Percentiles rank a stretch among this genome's conserved stretches.
These are phyloP conservation scores for Piloderma croceum DNA, from an alignment of 768 basidiomycete species.

Conservation along the genomic window DNA sequence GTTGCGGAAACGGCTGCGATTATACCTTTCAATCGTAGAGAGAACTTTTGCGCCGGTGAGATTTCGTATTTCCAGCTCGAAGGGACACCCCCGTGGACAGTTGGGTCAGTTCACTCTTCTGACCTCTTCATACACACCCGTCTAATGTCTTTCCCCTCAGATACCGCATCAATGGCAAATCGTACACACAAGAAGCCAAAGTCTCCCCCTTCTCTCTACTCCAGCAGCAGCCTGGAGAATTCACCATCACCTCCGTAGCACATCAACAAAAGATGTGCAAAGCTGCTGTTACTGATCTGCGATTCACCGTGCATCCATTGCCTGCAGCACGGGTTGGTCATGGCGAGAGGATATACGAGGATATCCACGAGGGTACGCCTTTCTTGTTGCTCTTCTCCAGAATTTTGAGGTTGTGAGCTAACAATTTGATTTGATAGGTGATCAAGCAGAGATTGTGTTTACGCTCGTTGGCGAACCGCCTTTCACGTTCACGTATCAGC, in stretches of 20 bases:
- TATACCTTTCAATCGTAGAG: slow-evolving; percentile 70
- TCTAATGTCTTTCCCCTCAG: slow-evolving; percentile 31
- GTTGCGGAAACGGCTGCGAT: slow-evolving; percentile 97
- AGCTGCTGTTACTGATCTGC: slow-evolving; percentile 69
- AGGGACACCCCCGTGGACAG: slow-evolving; percentile 89
- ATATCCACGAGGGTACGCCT: slow-evolving; percentile 79
- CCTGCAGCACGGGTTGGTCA: slow-evolving; percentile 88
- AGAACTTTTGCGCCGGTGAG: slow-evolving; percentile 88
- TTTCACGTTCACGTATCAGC: slow-evolving; percentile 93
- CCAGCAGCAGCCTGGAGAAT: slow-evolving; percentile 78
- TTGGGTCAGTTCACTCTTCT: slow-evolving; percentile 49
- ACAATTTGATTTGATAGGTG: slow-evolving; percentile 41
- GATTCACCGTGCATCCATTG: slow-evolving; percentile 69
- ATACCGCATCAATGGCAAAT: slow-evolving; percentile 75
- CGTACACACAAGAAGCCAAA: slow-evolving; percentile 66
- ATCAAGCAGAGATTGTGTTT: slow-evolving; percentile 92
- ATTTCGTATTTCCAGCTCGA: slow-evolving; percentile 87
- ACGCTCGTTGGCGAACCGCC: slow-evolving; percentile 87
- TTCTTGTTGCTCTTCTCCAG: slow-evolving; percentile 2
- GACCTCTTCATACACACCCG: slow-evolving; percentile 3
- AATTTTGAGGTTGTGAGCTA: slow-evolving; percentile 1
- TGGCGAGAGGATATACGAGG: slow-evolving; percentile 75
- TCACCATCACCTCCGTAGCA: slow-evolving; percentile 82
- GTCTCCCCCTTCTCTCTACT: slow-evolving; percentile 80
- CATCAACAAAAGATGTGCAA: slow-evolving; percentile 93